phyloP scores from a whole-genome alignment of 1,284 basidiomycete genomes.

The Irpex sp. region DNA sequence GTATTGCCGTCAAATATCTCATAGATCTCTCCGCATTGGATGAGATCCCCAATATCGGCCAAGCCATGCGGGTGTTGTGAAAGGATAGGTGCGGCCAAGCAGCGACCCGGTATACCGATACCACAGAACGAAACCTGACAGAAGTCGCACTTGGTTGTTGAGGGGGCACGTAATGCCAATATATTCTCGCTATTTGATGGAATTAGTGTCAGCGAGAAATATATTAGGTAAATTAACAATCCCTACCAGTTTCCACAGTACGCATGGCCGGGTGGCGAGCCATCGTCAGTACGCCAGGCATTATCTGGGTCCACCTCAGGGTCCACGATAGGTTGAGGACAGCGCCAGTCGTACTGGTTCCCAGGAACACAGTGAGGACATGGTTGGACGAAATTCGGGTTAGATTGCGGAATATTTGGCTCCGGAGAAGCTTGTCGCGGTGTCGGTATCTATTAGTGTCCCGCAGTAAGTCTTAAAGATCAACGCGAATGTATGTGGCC shows the following conservation, averaged over 20 bases:
- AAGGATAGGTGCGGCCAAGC: conserved; percentile 52
- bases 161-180: conserved; percentile 62
- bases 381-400: conserved; percentile 60
- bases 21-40: conserved; percentile 69
- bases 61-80: conserved; percentile 68
- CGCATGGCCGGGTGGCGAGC: conserved; percentile 67
- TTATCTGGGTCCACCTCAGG: conserved; percentile 57
- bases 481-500: background rate
- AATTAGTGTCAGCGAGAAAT: background rate
- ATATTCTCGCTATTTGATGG: conserved; percentile 54
- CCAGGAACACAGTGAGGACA: conserved; percentile 68
- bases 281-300: conserved; percentile 72
- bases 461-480: conserved; percentile 2
- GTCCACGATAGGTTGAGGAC: conserved; percentile 69
- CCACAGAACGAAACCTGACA: conserved; percentile 78
- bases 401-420: conserved; percentile 56
- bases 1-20: conserved; percentile 73
- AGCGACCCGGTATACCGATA: conserved; percentile 66
- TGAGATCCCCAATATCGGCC: conserved; percentile 61
- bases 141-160: conserved; percentile 75
- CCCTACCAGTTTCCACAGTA: conserved; percentile 72
- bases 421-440: conserved; percentile 73
- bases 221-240: background rate
- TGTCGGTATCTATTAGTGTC: conserved; percentile 53
- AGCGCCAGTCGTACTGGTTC: conserved; percentile 69